A percentile compares a stretch with the other conserved stretches of the same genome.
Conservation (phyloP, 306 rosid genomes). For the Ammopiptanthus mongolicus region DNA sequence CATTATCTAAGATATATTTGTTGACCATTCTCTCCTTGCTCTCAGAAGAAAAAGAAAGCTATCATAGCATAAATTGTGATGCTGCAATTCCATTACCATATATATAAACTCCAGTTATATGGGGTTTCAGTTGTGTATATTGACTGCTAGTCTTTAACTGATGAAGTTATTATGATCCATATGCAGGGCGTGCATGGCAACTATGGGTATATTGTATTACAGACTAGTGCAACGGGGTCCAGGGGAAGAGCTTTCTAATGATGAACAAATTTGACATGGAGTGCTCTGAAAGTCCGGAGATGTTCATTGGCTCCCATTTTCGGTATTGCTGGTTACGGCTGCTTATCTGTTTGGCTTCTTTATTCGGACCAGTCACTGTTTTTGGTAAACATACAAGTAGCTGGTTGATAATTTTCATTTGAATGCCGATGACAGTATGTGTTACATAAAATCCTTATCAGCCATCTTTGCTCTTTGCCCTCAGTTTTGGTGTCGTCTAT, state of each 20-base stretch:
- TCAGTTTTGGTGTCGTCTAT: slow-evolving; percentile 35
- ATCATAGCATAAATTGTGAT: neutral
- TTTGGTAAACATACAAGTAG: slow-evolving; percentile 28
- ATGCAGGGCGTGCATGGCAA: slow-evolving; percentile 99
- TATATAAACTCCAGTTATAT: neutral
- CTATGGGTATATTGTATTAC: slow-evolving; percentile 98
- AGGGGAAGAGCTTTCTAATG: slow-evolving; percentile 52
- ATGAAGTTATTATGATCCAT: slow-evolving; percentile 18
- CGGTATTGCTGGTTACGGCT: slow-evolving; percentile 32
- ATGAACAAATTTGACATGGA: slow-evolving; percentile 46
- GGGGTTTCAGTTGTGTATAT: neutral
- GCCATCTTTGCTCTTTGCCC: slow-evolving; percentile 27
- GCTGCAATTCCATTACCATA: neutral
- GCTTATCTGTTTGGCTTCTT: slow-evolving; percentile 36
- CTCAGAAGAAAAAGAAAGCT: neutral
- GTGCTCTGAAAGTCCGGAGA: slow-evolving; percentile 20
- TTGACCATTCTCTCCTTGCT: neutral
- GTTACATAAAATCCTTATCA: slow-evolving; percentile 29
- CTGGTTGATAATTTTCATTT: slow-evolving; percentile 40
- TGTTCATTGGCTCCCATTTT: slow-evolving; percentile 25
- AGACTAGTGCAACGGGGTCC: slow-evolving; percentile 82
- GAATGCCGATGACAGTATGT: slow-evolving; percentile 25
- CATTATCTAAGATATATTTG: neutral
- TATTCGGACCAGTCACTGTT: slow-evolving; percentile 29
- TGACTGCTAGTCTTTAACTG: slow-evolving; percentile 13